Base-by-base conservation (phyloP, 2,329 filamentous ascomycete species). In the Colletotrichum limetticola region DNA sequence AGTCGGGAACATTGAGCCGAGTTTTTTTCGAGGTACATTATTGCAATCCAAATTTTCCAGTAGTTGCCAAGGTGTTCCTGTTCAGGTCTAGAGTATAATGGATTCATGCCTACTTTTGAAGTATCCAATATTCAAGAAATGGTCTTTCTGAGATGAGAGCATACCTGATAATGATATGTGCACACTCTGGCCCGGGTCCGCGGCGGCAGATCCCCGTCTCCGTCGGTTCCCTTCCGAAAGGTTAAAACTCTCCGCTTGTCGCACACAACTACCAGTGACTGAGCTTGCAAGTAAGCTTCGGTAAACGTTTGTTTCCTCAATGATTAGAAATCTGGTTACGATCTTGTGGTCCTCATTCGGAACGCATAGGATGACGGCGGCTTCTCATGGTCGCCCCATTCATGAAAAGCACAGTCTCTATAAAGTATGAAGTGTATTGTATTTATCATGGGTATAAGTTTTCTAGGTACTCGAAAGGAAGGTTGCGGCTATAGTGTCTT, bases 401-500 rank as follows among this genome's bases (percentile, higher is more conserved):
- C 28, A 28, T 19, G 11, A 12, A 8, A 37, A 37, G 11, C 12
- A 37, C 35, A 14, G 14, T 46, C 37, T 16, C 6, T 6, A 19
- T 3, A 9, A 26, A 19, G 16, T n/a, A n/a, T 49, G 19, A 49
- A 49, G n/a, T 46, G 12, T 35, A 14, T 52, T 63, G 35, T 68
- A n/a, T 32, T 68, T 58, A 14, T 57, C 58, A 72, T 24, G 66
- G 60, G 46, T 71, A 66, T 61, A 56, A 30, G n/a, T 8, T 12
- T 63, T 66, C 60, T 73, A 73, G 71, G 71, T 71, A 71, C 69
- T 46, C 35, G 24, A 46, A 24, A 22, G 22, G 49, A 64, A 59
- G 24, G 55, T 24, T 9, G 26, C 19, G 42, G 16, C 2, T 42
- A 12, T 59, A 26, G 35, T 28, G 49, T 68, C n/a, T 22, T 4